Percentiles rank a stretch among this genome's conserved stretches.
Conservation (phyloP, 2,329 filamentous ascomycete genomes). For the Alternaria sp. region DNA sequence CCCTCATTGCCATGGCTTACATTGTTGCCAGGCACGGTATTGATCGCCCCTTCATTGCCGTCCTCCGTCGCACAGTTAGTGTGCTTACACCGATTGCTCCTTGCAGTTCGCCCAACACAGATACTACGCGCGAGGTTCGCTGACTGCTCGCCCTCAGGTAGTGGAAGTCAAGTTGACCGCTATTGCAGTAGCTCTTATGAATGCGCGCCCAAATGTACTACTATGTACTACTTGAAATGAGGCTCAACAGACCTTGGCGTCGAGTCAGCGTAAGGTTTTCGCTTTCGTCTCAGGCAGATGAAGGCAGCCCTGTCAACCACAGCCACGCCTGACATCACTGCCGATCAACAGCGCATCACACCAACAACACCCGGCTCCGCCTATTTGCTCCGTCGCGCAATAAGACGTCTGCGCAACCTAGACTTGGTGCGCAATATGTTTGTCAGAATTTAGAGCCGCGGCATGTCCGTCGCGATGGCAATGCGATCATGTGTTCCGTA, state of each 20-base stretch:
- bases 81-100: conserved; percentile 9
- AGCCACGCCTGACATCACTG: conserved; percentile 16
- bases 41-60: background rate
- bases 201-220: background rate
- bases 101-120: background rate
- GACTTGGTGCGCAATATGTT: background rate
- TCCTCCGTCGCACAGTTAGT: background rate
- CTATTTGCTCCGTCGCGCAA: conserved; percentile 17
- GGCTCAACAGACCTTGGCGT: background rate
- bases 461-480: conserved; percentile 1
- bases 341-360: conserved; percentile 15
- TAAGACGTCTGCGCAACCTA: conserved; percentile 5
- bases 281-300: conserved; percentile 1
- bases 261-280: background rate
- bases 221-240: background rate
- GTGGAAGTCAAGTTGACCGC: background rate
- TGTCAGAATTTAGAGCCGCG: conserved; percentile 2
- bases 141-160: background rate
- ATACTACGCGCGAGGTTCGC: background rate
- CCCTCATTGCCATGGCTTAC: conserved; percentile 1
- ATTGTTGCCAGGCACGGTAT: background rate
- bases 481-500: background rate
- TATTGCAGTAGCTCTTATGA: background rate
- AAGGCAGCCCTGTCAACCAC: conserved; percentile 3
- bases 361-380: conserved; percentile 1